Evolutionary conservation across 2,329 filamentous ascomycete genomes (phyloP), one percentile per base, ranked within the genome.

Genomic region (Colletotrichum camelliae): DNA sequence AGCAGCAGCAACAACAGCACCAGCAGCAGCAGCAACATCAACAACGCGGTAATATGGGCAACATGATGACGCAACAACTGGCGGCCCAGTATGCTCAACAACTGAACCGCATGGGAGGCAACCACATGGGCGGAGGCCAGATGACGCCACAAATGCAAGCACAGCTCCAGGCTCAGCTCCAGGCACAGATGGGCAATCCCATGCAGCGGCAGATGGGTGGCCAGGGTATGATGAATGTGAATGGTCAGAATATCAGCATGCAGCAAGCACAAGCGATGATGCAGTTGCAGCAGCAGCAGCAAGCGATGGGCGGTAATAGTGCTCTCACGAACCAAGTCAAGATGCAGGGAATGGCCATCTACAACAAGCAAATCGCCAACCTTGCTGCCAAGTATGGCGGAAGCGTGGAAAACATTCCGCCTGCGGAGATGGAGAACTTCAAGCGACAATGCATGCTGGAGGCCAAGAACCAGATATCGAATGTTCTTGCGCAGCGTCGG

Each of bases 41-140:
- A 57, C 83, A 81, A 66, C 80, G 78, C 64, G 75, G 48, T 79
- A 80, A 77, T 81, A 78, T 77, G 83, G 85, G 80, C 77, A 85
- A 83, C 79, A 87, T 86, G 83, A 81, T 85, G 81, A 85, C 82
- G 24, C 84, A 87, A 72, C 85, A 86, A 39, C 81, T 86, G 62
- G 84, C 85, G 3, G 85, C 87, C 52, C 86, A 87, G 68, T 87
- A 88, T 78, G 82, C 84, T 5, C 86, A 88, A 70, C 83, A 86
- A 74, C 80, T 89, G 48, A 86, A 83, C 76, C 84, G 84, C 43
- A 84, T 88, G 82, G 85, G 86, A 65, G 79, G 79, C n/a, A 81
- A 81, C 62, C 81, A 82, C 66, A 74, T 82, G 72, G 80, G 78
- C 4, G 74, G 76, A 21, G 78, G 81, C 5, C 82, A 84, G 65